phyloP scores from a whole-genome alignment of 805 yeast species.

The Lipomyces starkeyi region DNA sequence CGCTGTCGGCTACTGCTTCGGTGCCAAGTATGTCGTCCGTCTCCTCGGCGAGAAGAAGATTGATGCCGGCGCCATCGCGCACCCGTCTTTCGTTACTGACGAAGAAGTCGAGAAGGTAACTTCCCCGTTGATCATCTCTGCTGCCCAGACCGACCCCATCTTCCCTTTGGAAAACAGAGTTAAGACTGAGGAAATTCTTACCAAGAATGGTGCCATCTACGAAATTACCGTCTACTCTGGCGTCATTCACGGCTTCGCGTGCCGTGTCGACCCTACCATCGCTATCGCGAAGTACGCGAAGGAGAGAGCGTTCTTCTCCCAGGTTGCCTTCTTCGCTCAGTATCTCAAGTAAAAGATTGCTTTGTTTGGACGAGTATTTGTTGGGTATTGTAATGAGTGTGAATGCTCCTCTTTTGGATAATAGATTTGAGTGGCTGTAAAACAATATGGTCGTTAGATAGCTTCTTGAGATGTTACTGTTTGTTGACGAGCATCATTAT shows the following conservation, averaged over 20 bases:
- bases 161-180: conserved; percentile 70
- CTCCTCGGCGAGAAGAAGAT: conserved; percentile 51
- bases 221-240: conserved; percentile 67
- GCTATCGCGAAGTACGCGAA: conserved; percentile 32
- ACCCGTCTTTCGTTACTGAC: conserved; percentile 74
- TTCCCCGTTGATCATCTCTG: conserved; percentile 69
- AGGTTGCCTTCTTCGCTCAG: conserved; percentile 30
- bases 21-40: conserved; percentile 72
- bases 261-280: conserved; percentile 40
- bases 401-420: background rate
- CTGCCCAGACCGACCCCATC: conserved; percentile 68
- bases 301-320: conserved; percentile 35
- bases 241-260: conserved; percentile 77
- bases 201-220: conserved; percentile 60
- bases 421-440: background rate
- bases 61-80: conserved; percentile 76
- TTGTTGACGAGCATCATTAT: too few species aligned
- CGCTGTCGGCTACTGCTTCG: conserved; percentile 81
- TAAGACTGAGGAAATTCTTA: conserved; percentile 63
- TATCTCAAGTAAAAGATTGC: conserved; percentile 19
- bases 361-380: background rate
- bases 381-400: background rate
- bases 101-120: conserved; percentile 69
- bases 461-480: too few species aligned
- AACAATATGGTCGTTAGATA: too few species aligned